These are phyloP conservation scores for Penicillium fuscoglaucum DNA, from an alignment of 2,329 filamentous ascomycete species.

Conservation along the genomic window DNA sequence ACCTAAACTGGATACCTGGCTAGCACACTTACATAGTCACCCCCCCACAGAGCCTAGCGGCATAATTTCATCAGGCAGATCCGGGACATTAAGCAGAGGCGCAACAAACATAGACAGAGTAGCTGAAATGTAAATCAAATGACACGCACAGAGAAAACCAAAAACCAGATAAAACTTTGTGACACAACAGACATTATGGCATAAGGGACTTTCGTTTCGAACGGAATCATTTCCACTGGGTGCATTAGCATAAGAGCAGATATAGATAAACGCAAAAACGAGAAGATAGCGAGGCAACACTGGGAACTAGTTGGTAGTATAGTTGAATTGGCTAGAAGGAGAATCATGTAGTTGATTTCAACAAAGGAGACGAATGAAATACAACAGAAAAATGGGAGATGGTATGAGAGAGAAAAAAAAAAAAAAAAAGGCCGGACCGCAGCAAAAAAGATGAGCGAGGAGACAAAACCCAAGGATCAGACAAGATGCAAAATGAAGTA, in stretches of 20 bases:
- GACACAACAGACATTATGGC: constrained; percentile 2
- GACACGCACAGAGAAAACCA: background rate
- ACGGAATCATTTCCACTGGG: background rate
- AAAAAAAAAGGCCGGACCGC: constrained; percentile 19
- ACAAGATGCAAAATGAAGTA: constrained; percentile 22
- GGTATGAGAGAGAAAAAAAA: constrained; percentile 23
- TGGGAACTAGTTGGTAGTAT: constrained; percentile 29
- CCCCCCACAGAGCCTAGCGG: background rate
- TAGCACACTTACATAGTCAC: constrained; percentile 8
- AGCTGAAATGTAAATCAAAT: background rate
- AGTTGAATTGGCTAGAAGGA: constrained; percentile 35
- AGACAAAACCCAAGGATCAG: constrained; percentile 22
- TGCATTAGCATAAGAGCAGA: constrained; percentile 3
- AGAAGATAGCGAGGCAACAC: constrained; percentile 11
- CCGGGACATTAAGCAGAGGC: background rate
- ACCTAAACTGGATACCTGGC: background rate
- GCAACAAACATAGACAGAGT: background rate
- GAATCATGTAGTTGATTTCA: constrained; percentile 33
- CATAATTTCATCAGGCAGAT: constrained; percentile 2
- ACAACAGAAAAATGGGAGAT: constrained; percentile 31
- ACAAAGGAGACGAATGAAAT: constrained; percentile 37
- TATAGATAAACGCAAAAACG: background rate
- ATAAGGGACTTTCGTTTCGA: background rate
- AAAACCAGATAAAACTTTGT: background rate
- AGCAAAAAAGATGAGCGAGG: constrained; percentile 25